Conservation (phyloP, 441 rosid genomes). For the Populus trichocarpa region DNA sequence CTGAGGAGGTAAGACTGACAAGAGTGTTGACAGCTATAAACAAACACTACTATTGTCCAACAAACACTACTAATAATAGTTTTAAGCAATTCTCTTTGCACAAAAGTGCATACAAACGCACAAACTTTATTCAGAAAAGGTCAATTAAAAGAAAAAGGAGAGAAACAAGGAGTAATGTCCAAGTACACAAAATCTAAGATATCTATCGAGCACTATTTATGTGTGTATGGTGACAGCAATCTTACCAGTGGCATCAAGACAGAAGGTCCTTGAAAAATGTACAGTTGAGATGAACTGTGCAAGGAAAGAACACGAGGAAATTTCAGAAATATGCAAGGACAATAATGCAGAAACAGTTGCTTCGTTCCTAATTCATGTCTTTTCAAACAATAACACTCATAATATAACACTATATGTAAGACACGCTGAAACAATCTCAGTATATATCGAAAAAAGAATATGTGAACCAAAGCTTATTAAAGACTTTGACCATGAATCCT, state of each 20-base stretch:
- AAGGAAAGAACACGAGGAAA: constrained; percentile 16
- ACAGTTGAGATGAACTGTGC: constrained; percentile 71
- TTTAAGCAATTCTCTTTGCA: background rate
- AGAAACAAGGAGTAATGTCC: background rate
- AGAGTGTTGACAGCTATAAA: too few species aligned
- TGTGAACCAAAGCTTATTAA: background rate
- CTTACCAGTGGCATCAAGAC: constrained; percentile 91
- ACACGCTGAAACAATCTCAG: background rate
- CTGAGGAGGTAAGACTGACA: too few species aligned
- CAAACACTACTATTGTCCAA: too few species aligned
- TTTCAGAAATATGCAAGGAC: background rate
- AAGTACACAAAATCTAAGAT: background rate
- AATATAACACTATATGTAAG: background rate
- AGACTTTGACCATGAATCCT: background rate
- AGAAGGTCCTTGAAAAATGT: constrained; percentile 90
- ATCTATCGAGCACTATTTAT: constrained; percentile 2
- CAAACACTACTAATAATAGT: background rate
- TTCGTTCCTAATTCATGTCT: too few species aligned
- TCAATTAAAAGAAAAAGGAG: too few species aligned
- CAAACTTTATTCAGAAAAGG: background rate
- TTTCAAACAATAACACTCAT: background rate
- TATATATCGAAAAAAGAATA: background rate
- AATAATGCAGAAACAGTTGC: background rate
- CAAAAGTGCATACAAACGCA: background rate
- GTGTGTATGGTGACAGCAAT: constrained; percentile 2